Evolutionary conservation across 306 rosid genomes (phyloP).

Genomic region (Arachis stenosperma): DNA sequence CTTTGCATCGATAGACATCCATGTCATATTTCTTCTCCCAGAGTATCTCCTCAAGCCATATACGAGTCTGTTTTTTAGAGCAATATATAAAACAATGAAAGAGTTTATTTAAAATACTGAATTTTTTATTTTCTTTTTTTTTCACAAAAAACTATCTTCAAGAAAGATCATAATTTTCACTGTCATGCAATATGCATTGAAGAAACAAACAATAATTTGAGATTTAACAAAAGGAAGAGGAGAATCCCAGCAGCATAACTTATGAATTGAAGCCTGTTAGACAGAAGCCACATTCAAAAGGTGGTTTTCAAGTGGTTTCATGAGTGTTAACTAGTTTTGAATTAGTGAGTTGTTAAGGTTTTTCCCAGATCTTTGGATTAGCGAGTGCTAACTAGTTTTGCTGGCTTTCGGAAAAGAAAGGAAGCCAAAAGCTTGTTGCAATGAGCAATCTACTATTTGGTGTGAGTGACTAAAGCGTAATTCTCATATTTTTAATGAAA

Average conservation of each 20-base stretch:
- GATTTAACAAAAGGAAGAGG: constrained; percentile 15
- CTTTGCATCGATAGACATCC: constrained; percentile 95
- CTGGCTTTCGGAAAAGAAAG: background rate
- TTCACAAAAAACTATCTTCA: background rate
- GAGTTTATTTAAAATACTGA: constrained; percentile 24
- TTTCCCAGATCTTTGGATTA: background rate
- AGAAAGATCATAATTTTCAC: constrained; percentile 10
- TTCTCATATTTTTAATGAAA: too few relatives aligned
- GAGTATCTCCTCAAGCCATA: constrained; percentile 94
- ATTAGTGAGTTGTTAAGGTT: background rate
- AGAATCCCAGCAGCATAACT: background rate
- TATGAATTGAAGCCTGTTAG: background rate
- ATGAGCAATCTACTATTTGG: too few relatives aligned
- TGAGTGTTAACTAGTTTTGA: background rate
- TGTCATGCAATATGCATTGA: background rate
- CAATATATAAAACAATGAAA: constrained; percentile 27
- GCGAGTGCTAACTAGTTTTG: background rate
- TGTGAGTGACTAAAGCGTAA: too few relatives aligned
- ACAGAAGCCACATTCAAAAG: constrained; percentile 9
- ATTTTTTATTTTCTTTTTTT: too few relatives aligned
- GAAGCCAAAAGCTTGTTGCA: background rate
- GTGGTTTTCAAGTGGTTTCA: constrained; percentile 16
- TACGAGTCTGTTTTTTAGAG: constrained; percentile 56
- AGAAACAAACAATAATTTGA: background rate
- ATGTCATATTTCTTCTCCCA: constrained; percentile 94